phyloP scores from a whole-genome alignment of 805 yeast species.

The Yarrowia bubula region DNA sequence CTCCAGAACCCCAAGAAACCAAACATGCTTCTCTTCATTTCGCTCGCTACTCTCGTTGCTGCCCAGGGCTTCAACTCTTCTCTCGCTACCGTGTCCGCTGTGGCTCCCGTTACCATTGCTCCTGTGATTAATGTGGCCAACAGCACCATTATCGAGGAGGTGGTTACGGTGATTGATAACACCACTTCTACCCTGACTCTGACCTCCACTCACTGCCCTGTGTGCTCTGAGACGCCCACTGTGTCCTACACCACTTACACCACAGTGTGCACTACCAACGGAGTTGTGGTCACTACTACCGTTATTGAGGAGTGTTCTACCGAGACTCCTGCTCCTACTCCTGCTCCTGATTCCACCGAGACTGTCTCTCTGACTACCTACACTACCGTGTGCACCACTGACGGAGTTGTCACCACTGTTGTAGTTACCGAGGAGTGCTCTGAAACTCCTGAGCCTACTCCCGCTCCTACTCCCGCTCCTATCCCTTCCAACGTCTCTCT shows the following conservation, averaged over 20 bases:
- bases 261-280: background rate
- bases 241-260: conserved; percentile 15
- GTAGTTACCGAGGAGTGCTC: conserved; percentile 2
- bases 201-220: background rate
- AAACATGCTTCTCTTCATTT: conserved; percentile 8
- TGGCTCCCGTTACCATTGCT: background rate
- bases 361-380: conserved; percentile 4
- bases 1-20: background rate
- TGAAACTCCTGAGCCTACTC: background rate
- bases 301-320: conserved; percentile 5
- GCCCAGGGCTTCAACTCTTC: conserved; percentile 9
- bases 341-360: background rate
- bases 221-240: background rate
- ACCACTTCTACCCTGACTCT: background rate
- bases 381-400: conserved; percentile 4
- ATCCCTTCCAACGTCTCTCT: background rate
- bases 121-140: background rate
- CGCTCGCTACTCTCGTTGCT: background rate
- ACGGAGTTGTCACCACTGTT: background rate
- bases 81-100: background rate
- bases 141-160: background rate
- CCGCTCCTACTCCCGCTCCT: background rate
- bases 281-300: background rate
- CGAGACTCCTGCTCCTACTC: background rate
- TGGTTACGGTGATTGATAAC: background rate